These are phyloP conservation scores for Leccinum obscurum DNA, from an alignment of 768 basidiomycete species.

Conservation along the genomic window DNA sequence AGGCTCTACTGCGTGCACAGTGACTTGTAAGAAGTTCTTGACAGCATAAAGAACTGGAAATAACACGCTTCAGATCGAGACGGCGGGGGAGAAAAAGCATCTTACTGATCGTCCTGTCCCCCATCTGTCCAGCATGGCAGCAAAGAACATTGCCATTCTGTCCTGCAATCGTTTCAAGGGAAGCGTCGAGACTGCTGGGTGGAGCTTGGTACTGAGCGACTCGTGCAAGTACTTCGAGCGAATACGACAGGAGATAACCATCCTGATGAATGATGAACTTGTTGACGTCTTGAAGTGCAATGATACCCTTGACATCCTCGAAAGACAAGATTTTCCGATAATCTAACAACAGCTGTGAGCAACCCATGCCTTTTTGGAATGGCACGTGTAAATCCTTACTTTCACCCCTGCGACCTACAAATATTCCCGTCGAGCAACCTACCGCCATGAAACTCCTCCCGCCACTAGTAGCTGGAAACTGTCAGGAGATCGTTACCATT, in stretches of 20 bases:
- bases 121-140: slow-evolving; percentile 55
- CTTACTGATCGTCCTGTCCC: slow-evolving; percentile 56
- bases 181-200: slow-evolving; percentile 48
- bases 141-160: slow-evolving; percentile 59
- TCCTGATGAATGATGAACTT: slow-evolving; percentile 69
- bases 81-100: slow-evolving; percentile 16
- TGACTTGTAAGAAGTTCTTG: slow-evolving; percentile 60
- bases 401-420: slow-evolving; percentile 54
- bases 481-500: background rate
- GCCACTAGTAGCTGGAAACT: slow-evolving; percentile 41
- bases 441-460: slow-evolving; percentile 62
- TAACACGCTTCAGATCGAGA: slow-evolving; percentile 7
- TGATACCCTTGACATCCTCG: slow-evolving; percentile 51
- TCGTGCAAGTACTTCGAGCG: slow-evolving; percentile 67
- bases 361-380: background rate
- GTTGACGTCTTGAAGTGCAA: slow-evolving; percentile 60
- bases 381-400: slow-evolving; percentile 39
- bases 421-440: slow-evolving; percentile 70
- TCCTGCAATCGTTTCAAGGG: slow-evolving; percentile 60
- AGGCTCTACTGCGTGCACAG: slow-evolving; percentile 62
- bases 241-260: slow-evolving; percentile 59
- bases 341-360: slow-evolving; percentile 37
- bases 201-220: slow-evolving; percentile 52
- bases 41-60: slow-evolving; percentile 63
- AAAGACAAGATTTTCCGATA: slow-evolving; percentile 58